A percentile compares a stretch with the other conserved stretches of the same genome.
These are phyloP conservation scores for Mortierella antarctica DNA, from an alignment of 192 early-diverging fungal genomes.

Conservation along the genomic window DNA sequence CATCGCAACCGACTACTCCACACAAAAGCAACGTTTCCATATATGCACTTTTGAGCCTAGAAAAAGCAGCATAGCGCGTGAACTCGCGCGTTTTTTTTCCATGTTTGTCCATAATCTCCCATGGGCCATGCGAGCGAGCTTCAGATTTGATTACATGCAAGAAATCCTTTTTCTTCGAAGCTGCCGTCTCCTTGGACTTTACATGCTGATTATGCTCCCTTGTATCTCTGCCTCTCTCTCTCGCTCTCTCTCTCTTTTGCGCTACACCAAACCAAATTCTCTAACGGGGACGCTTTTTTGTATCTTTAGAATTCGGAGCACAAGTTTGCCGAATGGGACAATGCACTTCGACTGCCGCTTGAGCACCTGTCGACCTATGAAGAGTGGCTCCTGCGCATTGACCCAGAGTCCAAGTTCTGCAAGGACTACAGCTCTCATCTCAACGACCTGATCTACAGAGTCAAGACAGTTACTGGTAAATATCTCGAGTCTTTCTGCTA, in stretches of 20 bases:
- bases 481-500: not conserved
- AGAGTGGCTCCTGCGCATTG: slow-evolving; percentile 43
- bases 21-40: too few species aligned
- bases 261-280: not conserved
- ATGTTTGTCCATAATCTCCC: not conserved
- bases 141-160: too few species aligned
- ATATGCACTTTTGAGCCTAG: not conserved
- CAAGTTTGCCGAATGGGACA: slow-evolving; percentile 40
- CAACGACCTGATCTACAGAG: slow-evolving; percentile 37
- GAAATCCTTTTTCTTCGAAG: too few species aligned
- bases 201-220: not conserved
- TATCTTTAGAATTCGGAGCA: slow-evolving; percentile 45
- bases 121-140: not conserved
- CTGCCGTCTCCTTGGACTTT: not conserved
- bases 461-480: slow-evolving; percentile 35
- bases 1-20: too few species aligned
- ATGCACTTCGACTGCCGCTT: slow-evolving; percentile 36
- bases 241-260: not conserved
- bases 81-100: slow-evolving; percentile 3
- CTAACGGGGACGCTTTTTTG: not conserved
- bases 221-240: not conserved
- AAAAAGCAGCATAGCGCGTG: not conserved
- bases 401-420: slow-evolving; percentile 32
- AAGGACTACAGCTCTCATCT: slow-evolving; percentile 23
- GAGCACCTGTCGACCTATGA: slow-evolving; percentile 41